These are phyloP conservation scores for Aspergillus diversus DNA, from an alignment of 495 filamentous ascomycete species.

Conservation along the genomic window DNA sequence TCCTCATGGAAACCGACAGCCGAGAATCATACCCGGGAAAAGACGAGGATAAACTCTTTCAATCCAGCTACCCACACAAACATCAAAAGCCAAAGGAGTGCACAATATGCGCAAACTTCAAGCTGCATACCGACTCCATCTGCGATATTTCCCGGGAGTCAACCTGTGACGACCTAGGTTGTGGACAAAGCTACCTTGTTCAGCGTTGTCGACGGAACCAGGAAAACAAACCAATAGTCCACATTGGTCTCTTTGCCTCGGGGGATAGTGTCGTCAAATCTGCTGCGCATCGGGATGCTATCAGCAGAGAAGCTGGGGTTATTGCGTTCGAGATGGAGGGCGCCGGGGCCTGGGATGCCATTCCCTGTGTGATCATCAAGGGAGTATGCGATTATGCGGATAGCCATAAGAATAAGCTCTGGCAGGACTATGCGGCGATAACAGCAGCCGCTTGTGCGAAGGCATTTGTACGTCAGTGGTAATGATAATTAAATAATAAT, in stretches of 20 bases:
- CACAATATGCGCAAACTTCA: not conserved
- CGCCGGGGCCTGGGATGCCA: not conserved
- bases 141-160: not conserved
- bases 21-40: not conserved
- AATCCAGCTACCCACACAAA: not conserved
- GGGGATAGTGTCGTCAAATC: not conserved
- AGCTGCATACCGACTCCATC: not conserved
- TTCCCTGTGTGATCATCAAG: not conserved
- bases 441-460: conserved; percentile 29
- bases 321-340: conserved; percentile 4
- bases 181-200: not conserved
- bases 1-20: too few relatives aligned
- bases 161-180: not conserved
- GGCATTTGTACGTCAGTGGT: not conserved
- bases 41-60: not conserved
- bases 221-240: not conserved
- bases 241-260: not conserved
- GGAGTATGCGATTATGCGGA: conserved; percentile 41
- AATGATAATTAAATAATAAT: too few relatives aligned
- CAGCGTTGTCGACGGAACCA: not conserved
- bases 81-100: not conserved
- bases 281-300: not conserved
- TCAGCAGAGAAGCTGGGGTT: not conserved
- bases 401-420: conserved; percentile 38
- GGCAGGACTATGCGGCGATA: conserved; percentile 36